These are phyloP conservation scores for Cardamine chenopodiifolia DNA, from an alignment of 345 rosid genomes.

Conservation along the genomic window DNA sequence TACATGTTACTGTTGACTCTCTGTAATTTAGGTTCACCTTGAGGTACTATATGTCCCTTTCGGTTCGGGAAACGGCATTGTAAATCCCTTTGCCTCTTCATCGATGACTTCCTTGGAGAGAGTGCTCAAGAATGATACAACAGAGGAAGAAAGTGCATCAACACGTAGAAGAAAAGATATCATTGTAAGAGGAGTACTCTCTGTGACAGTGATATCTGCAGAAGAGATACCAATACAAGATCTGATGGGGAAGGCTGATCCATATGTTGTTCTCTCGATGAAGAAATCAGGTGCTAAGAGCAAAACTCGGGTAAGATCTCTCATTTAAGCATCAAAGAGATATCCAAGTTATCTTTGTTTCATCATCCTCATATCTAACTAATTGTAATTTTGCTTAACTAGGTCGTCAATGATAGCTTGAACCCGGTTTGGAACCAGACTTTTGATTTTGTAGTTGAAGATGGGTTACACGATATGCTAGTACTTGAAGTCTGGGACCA, in stretches of 20 bases:
- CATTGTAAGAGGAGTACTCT: conserved; percentile 90
- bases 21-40: conserved; percentile 74
- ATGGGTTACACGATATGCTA: conserved; percentile 96
- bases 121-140: conserved; percentile 64
- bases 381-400: conserved; percentile 23
- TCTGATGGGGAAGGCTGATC: conserved; percentile 97
- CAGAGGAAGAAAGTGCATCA: conserved; percentile 54
- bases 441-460: conserved; percentile 96
- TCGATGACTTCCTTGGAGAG: conserved; percentile 89
- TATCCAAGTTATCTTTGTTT: neutral
- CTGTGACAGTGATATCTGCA: conserved; percentile 89
- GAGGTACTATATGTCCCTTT: conserved; percentile 87
- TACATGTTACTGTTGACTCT: conserved; percentile 8
- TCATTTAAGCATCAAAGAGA: conserved; percentile 21
- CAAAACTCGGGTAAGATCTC: conserved; percentile 69
- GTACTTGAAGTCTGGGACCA: conserved; percentile 92
- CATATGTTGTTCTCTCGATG: conserved; percentile 81
- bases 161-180: conserved; percentile 69
- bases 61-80: conserved; percentile 65
- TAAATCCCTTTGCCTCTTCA: conserved; percentile 61
- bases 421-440: conserved; percentile 99
- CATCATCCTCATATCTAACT: conserved; percentile 6
- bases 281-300: conserved; percentile 77
- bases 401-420: conserved; percentile 90
- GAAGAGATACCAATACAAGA: conserved; percentile 83